Base-by-base conservation (phyloP, 768 basidiomycete genomes). In the Phlebiopsis gigantea region DNA sequence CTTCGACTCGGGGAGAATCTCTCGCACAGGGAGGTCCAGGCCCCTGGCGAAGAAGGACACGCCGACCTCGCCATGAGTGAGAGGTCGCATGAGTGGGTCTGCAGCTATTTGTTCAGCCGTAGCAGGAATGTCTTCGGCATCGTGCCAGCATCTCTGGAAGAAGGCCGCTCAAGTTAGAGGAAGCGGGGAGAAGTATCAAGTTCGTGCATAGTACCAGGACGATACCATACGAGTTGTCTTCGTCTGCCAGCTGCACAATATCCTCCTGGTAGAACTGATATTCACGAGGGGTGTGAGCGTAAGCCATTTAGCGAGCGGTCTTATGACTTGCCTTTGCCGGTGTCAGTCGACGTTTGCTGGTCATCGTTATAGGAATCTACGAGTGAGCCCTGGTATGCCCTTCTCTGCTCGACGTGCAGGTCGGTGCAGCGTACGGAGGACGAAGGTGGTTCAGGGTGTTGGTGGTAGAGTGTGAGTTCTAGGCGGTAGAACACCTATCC, bases 111-210 rank as follows among this genome's bases (percentile, higher is more conserved):
- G 69, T 31, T 73, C 71, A 25, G 72, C 68, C 2, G 76, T 72
- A 0, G 71, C 70, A 29, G 77, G 78, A 14, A 81, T 66, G 57
- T 91, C 90, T 61, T 94, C 91, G 9, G 85, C 83, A 68, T 93
- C 90, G 60, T 90, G 87, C 93, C 92, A 94, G 64, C 87, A 90
- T 71, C 90, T 82, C 92, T 94, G 66, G 8, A 51, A 15, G 25
- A 12, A 26, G 26, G 34, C 9, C 28, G 26, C n/a, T n/a, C n/a
- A 21, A 28, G 45, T 26, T n/a, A n/a, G 48, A 57, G 15, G 39
- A 30, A 55, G 25, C 21, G 21, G 22, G 46, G 9, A n/a, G 15
- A 4, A 28, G 28, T n/a, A 8, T 14, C 17, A 39, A 12, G 34
- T 39, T 10, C 8, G n/a, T 39, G 34, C n/a, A 19, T 22, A 56